Evolutionary conservation across 768 basidiomycete genomes (phyloP).

Genomic region (Goffeauzyma gilvescens): DNA sequence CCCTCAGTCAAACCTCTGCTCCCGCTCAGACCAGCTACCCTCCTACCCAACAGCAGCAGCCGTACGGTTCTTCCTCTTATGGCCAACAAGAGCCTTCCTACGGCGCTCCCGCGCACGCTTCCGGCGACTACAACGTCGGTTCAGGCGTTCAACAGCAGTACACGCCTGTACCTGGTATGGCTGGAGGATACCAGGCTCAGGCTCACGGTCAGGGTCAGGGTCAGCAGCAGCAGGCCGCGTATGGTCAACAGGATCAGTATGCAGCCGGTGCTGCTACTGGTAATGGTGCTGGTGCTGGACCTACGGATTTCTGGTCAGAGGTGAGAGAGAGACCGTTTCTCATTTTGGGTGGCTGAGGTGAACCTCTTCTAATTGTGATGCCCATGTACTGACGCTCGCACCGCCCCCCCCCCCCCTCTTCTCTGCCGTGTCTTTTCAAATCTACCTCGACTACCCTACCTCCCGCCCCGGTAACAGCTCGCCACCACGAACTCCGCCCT

Average conservation of each 20-base stretch:
- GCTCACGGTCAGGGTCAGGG: background rate
- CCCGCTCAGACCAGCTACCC: too few relatives aligned
- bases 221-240: constrained; percentile 4
- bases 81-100: too few relatives aligned
- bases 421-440: too few relatives aligned
- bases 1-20: too few relatives aligned
- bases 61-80: background rate
- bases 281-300: constrained; percentile 11
- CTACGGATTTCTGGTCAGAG: constrained; percentile 27
- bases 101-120: too few relatives aligned
- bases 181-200: background rate
- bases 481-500: constrained; percentile 18
- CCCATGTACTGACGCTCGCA: background rate
- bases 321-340: constrained; percentile 1
- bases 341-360: background rate
- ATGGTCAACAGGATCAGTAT: constrained; percentile 29
- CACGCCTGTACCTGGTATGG: constrained; percentile 11
- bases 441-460: background rate
- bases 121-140: too few relatives aligned
- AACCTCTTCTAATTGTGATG: background rate
- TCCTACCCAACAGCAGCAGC: constrained; percentile 16
- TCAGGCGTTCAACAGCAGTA: constrained; percentile 7
- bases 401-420: too few relatives aligned
- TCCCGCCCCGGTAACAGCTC: constrained; percentile 1
- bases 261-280: constrained; percentile 5